Evolutionary conservation across 768 basidiomycete species (phyloP).

Genomic region (Serendipita sp.): DNA sequence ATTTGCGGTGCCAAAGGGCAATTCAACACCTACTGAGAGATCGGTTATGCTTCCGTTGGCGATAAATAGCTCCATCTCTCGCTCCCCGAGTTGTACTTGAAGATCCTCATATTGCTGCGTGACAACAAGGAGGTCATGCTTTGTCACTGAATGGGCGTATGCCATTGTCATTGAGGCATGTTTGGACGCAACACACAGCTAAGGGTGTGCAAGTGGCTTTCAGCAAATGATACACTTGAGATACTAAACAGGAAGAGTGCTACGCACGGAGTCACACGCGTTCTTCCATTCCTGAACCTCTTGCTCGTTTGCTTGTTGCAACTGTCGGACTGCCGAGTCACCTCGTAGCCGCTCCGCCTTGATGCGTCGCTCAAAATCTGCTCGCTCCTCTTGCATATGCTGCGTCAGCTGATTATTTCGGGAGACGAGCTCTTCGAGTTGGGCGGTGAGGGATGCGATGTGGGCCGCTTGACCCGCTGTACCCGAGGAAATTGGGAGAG

Average conservation of each 20-base stretch:
- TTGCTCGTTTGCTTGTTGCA: not conserved
- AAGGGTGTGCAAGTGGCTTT: not conserved
- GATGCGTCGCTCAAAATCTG: not conserved
- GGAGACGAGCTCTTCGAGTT: not conserved
- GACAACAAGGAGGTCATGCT: not conserved
- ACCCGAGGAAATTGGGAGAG: constrained; percentile 1
- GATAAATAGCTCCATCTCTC: too few relatives aligned
- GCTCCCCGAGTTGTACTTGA: too few relatives aligned
- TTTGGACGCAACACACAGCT: not conserved
- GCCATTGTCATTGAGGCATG: not conserved
- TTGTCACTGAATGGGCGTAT: constrained; percentile 3
- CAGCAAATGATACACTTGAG: not conserved
- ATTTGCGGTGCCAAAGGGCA: too few relatives aligned
- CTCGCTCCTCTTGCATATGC: not conserved
- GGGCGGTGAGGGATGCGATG: not conserved
- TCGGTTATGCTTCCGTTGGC: too few relatives aligned
- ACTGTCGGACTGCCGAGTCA: not conserved
- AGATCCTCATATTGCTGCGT: not conserved
- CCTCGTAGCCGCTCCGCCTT: not conserved
- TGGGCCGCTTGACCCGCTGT: not conserved
- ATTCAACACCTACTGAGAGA: too few relatives aligned
- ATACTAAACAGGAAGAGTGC: too few relatives aligned
- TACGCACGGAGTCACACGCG: not conserved
- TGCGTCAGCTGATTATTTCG: not conserved
- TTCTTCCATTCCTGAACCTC: not conserved